phyloP scores from a whole-genome alignment of 805 yeast species.

The Saccharomycopsis javanensis region DNA sequence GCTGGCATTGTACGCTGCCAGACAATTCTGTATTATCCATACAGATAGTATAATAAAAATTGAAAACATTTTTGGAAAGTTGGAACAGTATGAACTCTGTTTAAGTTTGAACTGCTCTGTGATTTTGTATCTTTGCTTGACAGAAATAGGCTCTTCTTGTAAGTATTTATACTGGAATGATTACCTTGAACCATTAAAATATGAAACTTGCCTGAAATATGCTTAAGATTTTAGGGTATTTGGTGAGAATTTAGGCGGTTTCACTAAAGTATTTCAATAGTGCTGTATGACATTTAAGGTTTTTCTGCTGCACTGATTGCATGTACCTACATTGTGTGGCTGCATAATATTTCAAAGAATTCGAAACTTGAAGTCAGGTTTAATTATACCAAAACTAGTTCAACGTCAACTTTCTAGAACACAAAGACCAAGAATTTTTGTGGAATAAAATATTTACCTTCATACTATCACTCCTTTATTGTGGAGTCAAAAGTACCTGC shows the following conservation, averaged over 20 bases:
- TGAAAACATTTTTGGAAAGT: neutral
- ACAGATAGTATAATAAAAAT: conserved; percentile 25
- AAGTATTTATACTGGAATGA: neutral
- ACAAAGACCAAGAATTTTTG: neutral
- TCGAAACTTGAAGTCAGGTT: neutral
- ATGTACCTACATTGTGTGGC: neutral
- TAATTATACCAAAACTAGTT: conserved; percentile 4
- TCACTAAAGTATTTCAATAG: neutral
- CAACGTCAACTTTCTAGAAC: conserved; percentile 5
- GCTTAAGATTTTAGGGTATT: neutral
- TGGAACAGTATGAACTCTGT: neutral
- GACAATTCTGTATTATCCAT: conserved; percentile 25
- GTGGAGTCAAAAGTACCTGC: neutral
- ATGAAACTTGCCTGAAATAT: neutral
- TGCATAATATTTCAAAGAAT: neutral
- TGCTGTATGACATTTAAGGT: neutral
- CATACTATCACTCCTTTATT: neutral
- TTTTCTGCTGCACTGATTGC: neutral
- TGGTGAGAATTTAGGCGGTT: neutral
- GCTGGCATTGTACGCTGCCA: conserved; percentile 27
- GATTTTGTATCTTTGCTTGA: neutral
- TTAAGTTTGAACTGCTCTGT: neutral
- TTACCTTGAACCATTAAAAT: neutral
- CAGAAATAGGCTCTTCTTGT: neutral
- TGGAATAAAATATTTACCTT: neutral